These are phyloP conservation scores for barley (Hordeum vulgare) DNA, from an alignment of 176 grass and related monocot genomes.

Conservation along the genomic window MorexV3_pseudomolecules_assembly NC_058524.1:271366684-271367183, in stretches of 20 bases:
- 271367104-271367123: not conserved
- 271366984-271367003: not conserved
- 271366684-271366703: slow-evolving; percentile 8
- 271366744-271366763: slow-evolving; percentile 1
- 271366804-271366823: not conserved
- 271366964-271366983: not conserved
- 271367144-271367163: not conserved
- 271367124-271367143: not conserved
- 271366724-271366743: slow-evolving; percentile 19
- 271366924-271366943: not conserved
- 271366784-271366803: not conserved
- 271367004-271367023: not conserved
- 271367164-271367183: not conserved
- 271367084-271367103: not conserved
- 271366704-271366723: not conserved
- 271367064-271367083: not conserved
- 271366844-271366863: not conserved
- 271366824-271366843: slow-evolving; percentile 10
- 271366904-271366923: not conserved
- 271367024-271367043: not conserved
- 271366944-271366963: not conserved
- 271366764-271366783: slow-evolving; percentile 7
- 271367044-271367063: not conserved
- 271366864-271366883: slow-evolving; percentile 19
- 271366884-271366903: not conserved